Base-by-base conservation (phyloP, 768 basidiomycete species). In the Suillus subaureus region DNA sequence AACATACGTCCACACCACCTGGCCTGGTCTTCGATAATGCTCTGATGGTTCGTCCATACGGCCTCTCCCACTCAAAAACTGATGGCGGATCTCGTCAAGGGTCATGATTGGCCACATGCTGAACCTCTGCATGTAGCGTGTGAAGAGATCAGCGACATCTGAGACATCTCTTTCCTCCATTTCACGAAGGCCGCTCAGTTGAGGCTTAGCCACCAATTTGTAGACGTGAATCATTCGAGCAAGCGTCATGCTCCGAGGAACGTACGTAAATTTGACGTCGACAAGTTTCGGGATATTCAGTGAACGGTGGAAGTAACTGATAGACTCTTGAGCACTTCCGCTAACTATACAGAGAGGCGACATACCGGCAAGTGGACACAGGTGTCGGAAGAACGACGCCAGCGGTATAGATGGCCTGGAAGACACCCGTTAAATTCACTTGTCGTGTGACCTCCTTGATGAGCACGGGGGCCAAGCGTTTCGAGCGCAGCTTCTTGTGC, bases 391-490 rank as follows among this genome's bases (percentile, higher is more conserved):
- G 81, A 51, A 97, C 89, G 31, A 95, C 88, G 2, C 97, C 97
- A 21, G 88, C 96, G 0, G 97, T 99, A 76, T 99, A 99, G 61
- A 99, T 92, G 9, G 97, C 97, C 77, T 99, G 97, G 82, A 97
- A 98, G 61, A 97, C 83, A 39, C 93, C 93, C 68, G 88, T 85
- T 43, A 99, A 83, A 75, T 99, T 88, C 61, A 93, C 92, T 73
- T 94, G 93, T 26, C 97, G 85, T 0, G 97, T 99, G 31, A 99
- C 91, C 74, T 99, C 97, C 75, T 97, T 97, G 80, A 99, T 99
- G 60, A 99, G 84, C 15, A 99, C 93, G 0, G 97, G 97, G 0
- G 97, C 90, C 28, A 99, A 82, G 47, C 97, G 91, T 76, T 98
- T 98, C 0, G 94, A 93, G 21, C 97, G 91, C 42, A 99, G 81